Base-by-base conservation (phyloP, 2,329 filamentous ascomycete genomes). In the Metarhizium sp. region DNA sequence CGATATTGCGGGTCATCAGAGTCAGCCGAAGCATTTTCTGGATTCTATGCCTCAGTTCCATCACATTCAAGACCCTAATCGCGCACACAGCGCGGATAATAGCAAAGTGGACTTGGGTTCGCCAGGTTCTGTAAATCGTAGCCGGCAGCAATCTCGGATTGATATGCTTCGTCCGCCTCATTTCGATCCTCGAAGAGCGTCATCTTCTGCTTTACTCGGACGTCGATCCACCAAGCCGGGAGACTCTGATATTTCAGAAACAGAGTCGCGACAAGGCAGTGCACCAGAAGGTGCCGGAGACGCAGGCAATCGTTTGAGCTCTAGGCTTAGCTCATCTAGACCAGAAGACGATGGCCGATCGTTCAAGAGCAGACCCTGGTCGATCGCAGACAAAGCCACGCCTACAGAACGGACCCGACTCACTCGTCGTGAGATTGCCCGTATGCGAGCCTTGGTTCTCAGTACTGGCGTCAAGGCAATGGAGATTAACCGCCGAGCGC, bases 391-490 rank as follows among this genome's bases (percentile, higher is more conserved):
- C 53, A 72, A 71, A 52, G 68, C 63, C 34, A 61, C 66, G 3
- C 66, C 70, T 4, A 65, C 67, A 6, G 69, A 72, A 18, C 71
- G 67, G 36, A 57, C 60, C 18, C 63, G 62, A 29, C 60, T 88
- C 34, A 84, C 78, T 10, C 83, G 80, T 62, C 81, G 82, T n/a
- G 92, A 96, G 62, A 80, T 95, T 53, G 87, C 88, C 16, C 85
- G 90, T n/a, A 78, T 92, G 2, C 81, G 84, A 56, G 82, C 90
- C 0, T 76, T 95, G 8, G 81, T 96, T 45, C 76, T 95, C 25
- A 88, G 86, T 59, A 90, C 90, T 0, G 92, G 91, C n/a, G 85
- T 96, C 65, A 95, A 95, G 71, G 92, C 92, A 0, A 85, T 85
- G 64, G 89, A 94, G 65, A 88, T 96, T 54, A 78, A 78, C 32